Evolutionary conservation across 2,329 filamentous ascomycete species (phyloP).

Genomic region (Xenoacremonium recifei): DNA sequence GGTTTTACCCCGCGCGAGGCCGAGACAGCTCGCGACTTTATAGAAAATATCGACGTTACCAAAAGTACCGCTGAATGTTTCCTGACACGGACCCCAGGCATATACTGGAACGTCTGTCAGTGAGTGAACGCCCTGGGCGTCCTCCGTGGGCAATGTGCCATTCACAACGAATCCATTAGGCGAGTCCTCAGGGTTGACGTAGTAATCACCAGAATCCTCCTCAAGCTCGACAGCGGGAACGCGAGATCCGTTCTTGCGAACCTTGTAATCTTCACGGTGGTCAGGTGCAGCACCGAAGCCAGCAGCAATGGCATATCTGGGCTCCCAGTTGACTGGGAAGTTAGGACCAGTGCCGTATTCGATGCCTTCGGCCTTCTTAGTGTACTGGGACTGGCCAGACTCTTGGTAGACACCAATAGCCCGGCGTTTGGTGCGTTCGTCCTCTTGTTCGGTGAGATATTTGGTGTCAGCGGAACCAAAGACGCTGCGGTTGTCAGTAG

Average conservation of each 20-base stretch:
- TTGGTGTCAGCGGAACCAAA: constrained; percentile 79
- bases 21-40: constrained; percentile 68
- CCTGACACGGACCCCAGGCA: constrained; percentile 75
- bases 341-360: constrained; percentile 71
- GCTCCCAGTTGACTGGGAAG: constrained; percentile 84
- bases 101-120: constrained; percentile 79
- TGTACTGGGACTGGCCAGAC: constrained; percentile 76
- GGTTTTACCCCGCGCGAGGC: constrained; percentile 41
- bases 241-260: constrained; percentile 66
- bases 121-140: constrained; percentile 70
- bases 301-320: constrained; percentile 75
- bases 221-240: constrained; percentile 54
- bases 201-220: constrained; percentile 60
- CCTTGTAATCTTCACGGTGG: constrained; percentile 71
- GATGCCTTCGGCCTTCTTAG: constrained; percentile 53
- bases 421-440: constrained; percentile 70
- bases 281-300: constrained; percentile 73
- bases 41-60: constrained; percentile 73
- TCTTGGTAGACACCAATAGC: constrained; percentile 73
- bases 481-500: constrained; percentile 46
- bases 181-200: constrained; percentile 66
- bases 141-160: constrained; percentile 65
- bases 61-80: constrained; percentile 70
- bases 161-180: constrained; percentile 70
- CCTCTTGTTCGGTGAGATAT: constrained; percentile 65